These are phyloP conservation scores for Claviceps cyperi DNA, from an alignment of 2,329 filamentous ascomycete species.

Conservation along the genomic window DNA sequence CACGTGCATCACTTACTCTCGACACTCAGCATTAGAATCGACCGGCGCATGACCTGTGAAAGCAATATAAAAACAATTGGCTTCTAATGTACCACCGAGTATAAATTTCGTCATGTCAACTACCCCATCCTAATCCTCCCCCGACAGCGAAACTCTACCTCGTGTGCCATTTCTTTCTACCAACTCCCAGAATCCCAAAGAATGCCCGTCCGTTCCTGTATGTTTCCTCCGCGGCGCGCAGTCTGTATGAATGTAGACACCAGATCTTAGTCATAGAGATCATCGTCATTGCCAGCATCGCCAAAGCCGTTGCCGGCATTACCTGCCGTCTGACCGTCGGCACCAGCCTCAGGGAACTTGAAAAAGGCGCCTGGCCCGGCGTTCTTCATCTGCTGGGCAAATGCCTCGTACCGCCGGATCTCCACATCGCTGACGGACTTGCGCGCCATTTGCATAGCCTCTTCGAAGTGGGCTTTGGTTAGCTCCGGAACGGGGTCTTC, in stretches of 20 bases:
- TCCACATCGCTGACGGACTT: conserved; percentile 92
- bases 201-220: no score
- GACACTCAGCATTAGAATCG: not conserved
- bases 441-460: conserved; percentile 91
- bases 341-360: conserved; percentile 74
- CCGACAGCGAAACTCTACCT: conserved; percentile 4
- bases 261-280: conserved; percentile 81
- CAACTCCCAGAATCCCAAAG: conserved; percentile 19
- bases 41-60: not conserved
- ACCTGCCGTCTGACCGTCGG: conserved; percentile 47
- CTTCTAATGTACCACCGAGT: conserved; percentile 5
- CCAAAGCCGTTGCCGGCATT: conserved; percentile 55
- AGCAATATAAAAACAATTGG: not conserved
- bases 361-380: conserved; percentile 91
- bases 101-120: conserved; percentile 2
- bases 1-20: not conserved
- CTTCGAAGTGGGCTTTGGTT: conserved; percentile 93
- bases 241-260: conserved; percentile 26
- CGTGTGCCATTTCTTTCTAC: conserved; percentile 20
- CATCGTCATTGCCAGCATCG: conserved; percentile 84
- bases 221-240: no score
- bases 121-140: not conserved
- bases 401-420: conserved; percentile 95
- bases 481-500: conserved; percentile 94
- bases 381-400: conserved; percentile 98